A percentile compares a stretch with the other conserved stretches of the same genome.
Conservation (phyloP, 371 early-diverging fungal genomes). For the Mortierella sp. region DNA sequence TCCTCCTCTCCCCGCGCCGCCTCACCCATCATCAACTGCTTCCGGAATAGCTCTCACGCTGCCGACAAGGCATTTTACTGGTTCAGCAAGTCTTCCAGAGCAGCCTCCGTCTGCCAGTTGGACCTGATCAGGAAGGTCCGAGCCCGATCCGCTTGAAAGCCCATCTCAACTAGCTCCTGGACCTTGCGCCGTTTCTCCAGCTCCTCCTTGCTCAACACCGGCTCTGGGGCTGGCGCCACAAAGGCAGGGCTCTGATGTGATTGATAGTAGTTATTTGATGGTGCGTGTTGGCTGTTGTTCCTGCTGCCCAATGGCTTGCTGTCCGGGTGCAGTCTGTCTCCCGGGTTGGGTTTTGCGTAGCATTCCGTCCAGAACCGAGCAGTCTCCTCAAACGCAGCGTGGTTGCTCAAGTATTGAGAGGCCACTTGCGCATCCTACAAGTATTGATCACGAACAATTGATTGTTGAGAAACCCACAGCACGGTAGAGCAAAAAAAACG, state of each 20-base stretch:
- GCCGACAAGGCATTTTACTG: neutral
- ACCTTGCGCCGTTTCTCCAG: slow-evolving; percentile 45
- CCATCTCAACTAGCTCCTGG: slow-evolving; percentile 55
- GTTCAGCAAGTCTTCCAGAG: slow-evolving; percentile 43
- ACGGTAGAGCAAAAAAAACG: neutral
- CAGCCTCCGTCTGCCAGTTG: slow-evolving; percentile 45
- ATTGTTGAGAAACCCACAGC: neutral
- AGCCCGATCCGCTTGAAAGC: slow-evolving; percentile 44
- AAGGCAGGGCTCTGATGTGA: slow-evolving; percentile 23
- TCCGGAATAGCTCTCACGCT: no score
- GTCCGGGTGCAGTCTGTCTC: slow-evolving; percentile 16
- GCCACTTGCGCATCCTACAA: slow-evolving; percentile 62
- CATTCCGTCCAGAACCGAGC: slow-evolving; percentile 60
- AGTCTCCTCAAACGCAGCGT: slow-evolving; percentile 47
- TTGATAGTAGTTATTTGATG: neutral
- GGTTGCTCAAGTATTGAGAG: slow-evolving; percentile 54
- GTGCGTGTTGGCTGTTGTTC: neutral
- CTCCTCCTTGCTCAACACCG: slow-evolving; percentile 38
- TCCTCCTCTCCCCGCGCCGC: neutral
- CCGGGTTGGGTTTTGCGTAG: slow-evolving; percentile 52
- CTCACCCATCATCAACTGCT: neutral
- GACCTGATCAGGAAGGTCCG: slow-evolving; percentile 47
- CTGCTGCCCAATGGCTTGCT: slow-evolving; percentile 9
- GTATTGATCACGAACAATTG: no score
- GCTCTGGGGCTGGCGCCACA: slow-evolving; percentile 16